A percentile compares a stretch with the other conserved stretches of the same genome.
Conservation (phyloP, 1,139 yeast genomes). For the Yamadazyma songkhlaensis region DNA sequence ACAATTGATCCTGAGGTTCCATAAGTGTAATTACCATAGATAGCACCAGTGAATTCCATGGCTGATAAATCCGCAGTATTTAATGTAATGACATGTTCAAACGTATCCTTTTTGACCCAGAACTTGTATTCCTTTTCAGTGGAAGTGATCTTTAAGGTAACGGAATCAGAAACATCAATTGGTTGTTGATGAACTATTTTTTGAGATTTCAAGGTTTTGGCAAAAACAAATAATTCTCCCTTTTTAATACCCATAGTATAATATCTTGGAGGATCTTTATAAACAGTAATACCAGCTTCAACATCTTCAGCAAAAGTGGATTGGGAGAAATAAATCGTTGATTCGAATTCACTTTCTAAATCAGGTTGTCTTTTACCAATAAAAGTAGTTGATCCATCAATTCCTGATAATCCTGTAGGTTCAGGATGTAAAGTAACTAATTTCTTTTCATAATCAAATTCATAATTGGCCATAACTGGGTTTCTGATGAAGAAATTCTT, state of each 20-base stretch:
- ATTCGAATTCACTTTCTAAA: slow-evolving; percentile 6
- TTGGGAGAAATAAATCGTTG: slow-evolving; percentile 1
- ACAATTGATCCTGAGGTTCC: slow-evolving; percentile 2
- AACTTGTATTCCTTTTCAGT: slow-evolving; percentile 7
- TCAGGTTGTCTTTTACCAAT: slow-evolving; percentile 9
- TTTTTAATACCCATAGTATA: slow-evolving; percentile 6
- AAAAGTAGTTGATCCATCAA: slow-evolving; percentile 7
- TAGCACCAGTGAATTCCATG: slow-evolving; percentile 9
- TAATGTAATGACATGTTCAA: slow-evolving; percentile 3
- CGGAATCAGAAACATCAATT: slow-evolving; percentile 1
- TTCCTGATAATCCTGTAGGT: slow-evolving; percentile 1
- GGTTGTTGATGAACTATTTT: not conserved
- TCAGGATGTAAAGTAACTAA: slow-evolving; percentile 6
- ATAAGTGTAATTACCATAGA: slow-evolving; percentile 7
- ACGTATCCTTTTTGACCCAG: slow-evolving; percentile 1
- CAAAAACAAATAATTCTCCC: slow-evolving; percentile 2
- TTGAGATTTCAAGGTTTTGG: slow-evolving; percentile 2
- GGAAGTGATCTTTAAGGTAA: slow-evolving; percentile 6
- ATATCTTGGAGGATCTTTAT: slow-evolving; percentile 8
- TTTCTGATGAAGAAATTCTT: slow-evolving; percentile 7
- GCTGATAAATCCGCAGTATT: slow-evolving; percentile 6
- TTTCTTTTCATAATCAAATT: slow-evolving; percentile 5
- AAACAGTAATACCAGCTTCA: slow-evolving; percentile 8
- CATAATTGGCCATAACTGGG: slow-evolving; percentile 4
- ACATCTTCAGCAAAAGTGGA: slow-evolving; percentile 2